These are phyloP conservation scores for Ogataea zsoltii DNA, from an alignment of 805 yeast species.

Conservation along the genomic window DNA sequence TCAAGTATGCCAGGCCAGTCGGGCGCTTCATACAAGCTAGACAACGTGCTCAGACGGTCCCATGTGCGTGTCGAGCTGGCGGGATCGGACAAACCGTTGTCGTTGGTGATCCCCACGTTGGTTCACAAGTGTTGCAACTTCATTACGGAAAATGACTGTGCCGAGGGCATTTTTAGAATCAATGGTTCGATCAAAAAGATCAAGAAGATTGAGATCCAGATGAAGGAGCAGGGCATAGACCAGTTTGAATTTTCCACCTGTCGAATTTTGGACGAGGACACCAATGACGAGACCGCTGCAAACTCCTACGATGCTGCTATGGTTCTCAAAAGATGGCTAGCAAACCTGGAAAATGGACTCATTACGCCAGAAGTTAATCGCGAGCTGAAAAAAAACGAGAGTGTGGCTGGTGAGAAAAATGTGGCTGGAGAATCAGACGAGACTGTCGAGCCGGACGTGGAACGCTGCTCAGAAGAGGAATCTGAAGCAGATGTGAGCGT, in stretches of 20 bases:
- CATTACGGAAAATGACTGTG: slow-evolving; percentile 24
- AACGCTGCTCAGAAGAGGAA: slow-evolving; percentile 10
- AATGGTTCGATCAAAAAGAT: slow-evolving; percentile 38
- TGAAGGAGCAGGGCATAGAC: slow-evolving; percentile 25
- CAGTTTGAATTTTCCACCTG: slow-evolving; percentile 19
- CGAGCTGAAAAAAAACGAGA: slow-evolving; percentile 19
- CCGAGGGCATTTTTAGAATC: slow-evolving; percentile 40
- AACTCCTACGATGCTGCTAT: slow-evolving; percentile 39
- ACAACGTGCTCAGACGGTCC: slow-evolving; percentile 26
- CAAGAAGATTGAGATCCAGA: slow-evolving; percentile 29
- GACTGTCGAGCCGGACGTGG: background rate
- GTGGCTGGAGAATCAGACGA: background rate
- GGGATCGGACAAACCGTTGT: background rate
- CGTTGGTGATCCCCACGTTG: slow-evolving; percentile 29
- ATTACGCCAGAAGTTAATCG: slow-evolving; percentile 28
- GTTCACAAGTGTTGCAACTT: slow-evolving; percentile 35
- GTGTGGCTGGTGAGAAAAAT: slow-evolving; percentile 4
- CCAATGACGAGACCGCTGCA: slow-evolving; percentile 16
- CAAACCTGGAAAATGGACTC: slow-evolving; percentile 32
- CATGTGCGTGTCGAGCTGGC: slow-evolving; percentile 10
- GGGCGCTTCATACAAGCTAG: slow-evolving; percentile 17
- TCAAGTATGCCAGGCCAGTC: slow-evolving; percentile 10
- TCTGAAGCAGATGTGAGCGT: slow-evolving; percentile 15
- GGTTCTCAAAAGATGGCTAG: slow-evolving; percentile 38
- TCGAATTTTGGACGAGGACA: slow-evolving; percentile 17